These are phyloP conservation scores for Pisolithus sp. DNA, from an alignment of 768 basidiomycete species.

Conservation along the genomic window DNA sequence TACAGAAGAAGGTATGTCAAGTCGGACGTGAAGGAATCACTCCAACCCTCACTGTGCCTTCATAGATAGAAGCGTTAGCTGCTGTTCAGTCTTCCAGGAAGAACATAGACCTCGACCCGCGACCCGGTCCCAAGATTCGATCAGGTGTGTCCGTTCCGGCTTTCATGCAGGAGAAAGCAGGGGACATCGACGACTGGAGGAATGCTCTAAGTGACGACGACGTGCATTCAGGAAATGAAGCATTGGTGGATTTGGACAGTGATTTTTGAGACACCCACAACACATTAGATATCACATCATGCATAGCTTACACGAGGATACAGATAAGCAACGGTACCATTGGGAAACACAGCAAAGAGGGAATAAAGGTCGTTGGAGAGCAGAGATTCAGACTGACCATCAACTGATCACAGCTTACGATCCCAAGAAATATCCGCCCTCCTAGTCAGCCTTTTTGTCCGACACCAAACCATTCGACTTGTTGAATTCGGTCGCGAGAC, in stretches of 20 bases:
- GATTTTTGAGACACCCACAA: constrained; percentile 10
- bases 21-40: background rate
- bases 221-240: constrained; percentile 6
- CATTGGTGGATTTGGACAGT: constrained; percentile 41
- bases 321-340: background rate
- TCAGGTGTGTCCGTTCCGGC: constrained; percentile 46
- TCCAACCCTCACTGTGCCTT: background rate
- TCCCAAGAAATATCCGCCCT: background rate
- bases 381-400: background rate
- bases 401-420: background rate
- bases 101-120: constrained; percentile 52
- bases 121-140: constrained; percentile 57
- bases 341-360: background rate
- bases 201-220: background rate
- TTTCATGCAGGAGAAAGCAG: constrained; percentile 20
- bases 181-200: background rate
- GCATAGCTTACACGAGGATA: background rate
- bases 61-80: constrained; percentile 52
- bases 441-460: constrained; percentile 62
- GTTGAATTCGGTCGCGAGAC: constrained; percentile 75
- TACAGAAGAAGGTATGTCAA: constrained; percentile 52
- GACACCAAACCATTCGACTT: constrained; percentile 53
- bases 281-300: background rate
- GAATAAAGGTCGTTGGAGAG: background rate
- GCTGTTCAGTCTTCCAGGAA: constrained; percentile 45